Conservation (phyloP, 2,329 filamentous ascomycete species). For the Alternaria longipes region DNA sequence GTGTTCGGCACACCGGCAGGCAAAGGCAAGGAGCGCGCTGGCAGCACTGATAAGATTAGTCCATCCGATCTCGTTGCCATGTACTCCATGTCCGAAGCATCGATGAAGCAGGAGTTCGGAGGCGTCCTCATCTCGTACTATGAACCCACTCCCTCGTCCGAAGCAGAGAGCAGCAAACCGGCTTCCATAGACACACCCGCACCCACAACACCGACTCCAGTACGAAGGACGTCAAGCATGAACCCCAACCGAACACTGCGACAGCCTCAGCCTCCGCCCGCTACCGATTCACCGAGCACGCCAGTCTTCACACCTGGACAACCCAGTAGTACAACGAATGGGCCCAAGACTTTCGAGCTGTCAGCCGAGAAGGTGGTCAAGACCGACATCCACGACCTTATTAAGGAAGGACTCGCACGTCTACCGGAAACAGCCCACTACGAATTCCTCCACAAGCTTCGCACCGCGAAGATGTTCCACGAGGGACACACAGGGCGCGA, state of each 20-base stretch:
- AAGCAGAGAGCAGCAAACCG: slow-evolving; percentile 33
- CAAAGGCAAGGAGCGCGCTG: slow-evolving; percentile 72
- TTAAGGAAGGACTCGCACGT: slow-evolving; percentile 59
- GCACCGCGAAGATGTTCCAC: slow-evolving; percentile 82
- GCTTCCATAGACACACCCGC: slow-evolving; percentile 60
- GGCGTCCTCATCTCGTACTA: slow-evolving; percentile 86
- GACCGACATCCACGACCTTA: slow-evolving; percentile 54
- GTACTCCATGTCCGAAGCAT: slow-evolving; percentile 57
- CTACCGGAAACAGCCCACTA: slow-evolving; percentile 79
- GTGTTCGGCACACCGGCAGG: slow-evolving; percentile 64
- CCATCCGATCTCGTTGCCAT: slow-evolving; percentile 77
- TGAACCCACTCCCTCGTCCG: slow-evolving; percentile 49
- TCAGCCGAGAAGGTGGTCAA: slow-evolving; percentile 59
- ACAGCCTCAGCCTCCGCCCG: slow-evolving; percentile 54
- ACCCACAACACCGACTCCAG: slow-evolving; percentile 78
- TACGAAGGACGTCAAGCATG: slow-evolving; percentile 70
- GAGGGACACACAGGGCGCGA: slow-evolving; percentile 73
- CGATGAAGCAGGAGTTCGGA: slow-evolving; percentile 79
- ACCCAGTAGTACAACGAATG: slow-evolving; percentile 34
- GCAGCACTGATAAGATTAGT: slow-evolving; percentile 48
- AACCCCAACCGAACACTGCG: slow-evolving; percentile 62
- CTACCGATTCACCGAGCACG: slow-evolving; percentile 62
- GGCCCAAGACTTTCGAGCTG: slow-evolving; percentile 66
- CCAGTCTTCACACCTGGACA: slow-evolving; percentile 50
- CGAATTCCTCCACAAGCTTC: slow-evolving; percentile 83